These are phyloP conservation scores for Diplodia scrobiculata DNA, from an alignment of 2,329 filamentous ascomycete genomes.

Conservation along the genomic window DNA sequence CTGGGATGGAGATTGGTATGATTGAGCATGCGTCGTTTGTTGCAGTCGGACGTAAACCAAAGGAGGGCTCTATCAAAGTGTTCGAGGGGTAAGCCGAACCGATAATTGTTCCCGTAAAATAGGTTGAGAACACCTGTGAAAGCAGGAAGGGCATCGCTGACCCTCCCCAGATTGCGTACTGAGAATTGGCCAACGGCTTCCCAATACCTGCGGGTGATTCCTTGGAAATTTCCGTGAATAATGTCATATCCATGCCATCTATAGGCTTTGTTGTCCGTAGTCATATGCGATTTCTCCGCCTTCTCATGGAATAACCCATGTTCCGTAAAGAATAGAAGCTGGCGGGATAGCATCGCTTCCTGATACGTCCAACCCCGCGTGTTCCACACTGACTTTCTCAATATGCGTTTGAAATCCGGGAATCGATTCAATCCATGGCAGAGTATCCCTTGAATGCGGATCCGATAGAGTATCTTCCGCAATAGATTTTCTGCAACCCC, in stretches of 20 bases:
- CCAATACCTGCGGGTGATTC: too few species aligned
- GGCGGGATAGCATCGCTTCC: not conserved
- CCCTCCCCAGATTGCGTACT: too few species aligned
- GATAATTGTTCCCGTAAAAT: not conserved
- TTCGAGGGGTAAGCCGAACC: not conserved
- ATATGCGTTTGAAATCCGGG: too few species aligned
- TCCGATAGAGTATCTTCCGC: not conserved
- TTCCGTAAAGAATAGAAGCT: not conserved
- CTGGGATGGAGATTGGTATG: too few species aligned
- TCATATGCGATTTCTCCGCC: rapidly evolving
- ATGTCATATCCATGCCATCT: too few species aligned
- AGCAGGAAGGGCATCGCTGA: not conserved
- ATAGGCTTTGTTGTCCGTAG: too few species aligned
- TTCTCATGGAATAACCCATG: not conserved
- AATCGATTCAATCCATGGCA: too few species aligned
- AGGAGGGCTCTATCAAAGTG: not conserved
- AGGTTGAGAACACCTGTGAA: not conserved
- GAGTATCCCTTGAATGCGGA: not conserved
- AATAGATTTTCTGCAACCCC: not conserved
- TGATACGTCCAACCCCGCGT: not conserved
- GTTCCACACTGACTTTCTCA: not conserved
- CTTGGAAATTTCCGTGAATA: not conserved
- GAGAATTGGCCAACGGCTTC: too few species aligned
- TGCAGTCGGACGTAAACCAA: not conserved
- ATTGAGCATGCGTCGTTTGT: too few species aligned